Evolutionary conservation across 176 grass and related monocot genomes (phyloP).

Genomic region (Ampelocalamus luodianensis): DNA sequence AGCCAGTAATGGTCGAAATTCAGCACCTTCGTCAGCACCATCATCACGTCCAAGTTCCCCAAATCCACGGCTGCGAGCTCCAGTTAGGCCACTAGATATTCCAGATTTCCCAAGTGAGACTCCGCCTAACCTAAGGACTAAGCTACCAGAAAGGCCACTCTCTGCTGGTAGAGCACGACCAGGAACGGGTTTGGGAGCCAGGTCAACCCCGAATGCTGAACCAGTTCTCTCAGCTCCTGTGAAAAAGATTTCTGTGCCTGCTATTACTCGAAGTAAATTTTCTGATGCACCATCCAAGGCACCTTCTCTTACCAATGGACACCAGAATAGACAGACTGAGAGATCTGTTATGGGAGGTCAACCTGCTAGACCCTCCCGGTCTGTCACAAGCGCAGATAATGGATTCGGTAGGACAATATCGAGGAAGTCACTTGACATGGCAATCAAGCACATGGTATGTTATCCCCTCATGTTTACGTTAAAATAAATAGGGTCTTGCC

Average conservation of each 20-base stretch:
- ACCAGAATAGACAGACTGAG: slow-evolving; percentile 49
- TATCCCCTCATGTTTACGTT: slow-evolving; percentile 36
- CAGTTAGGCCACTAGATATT: slow-evolving; percentile 79
- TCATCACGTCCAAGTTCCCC: slow-evolving; percentile 87
- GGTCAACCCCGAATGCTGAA: slow-evolving; percentile 58
- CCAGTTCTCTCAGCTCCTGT: slow-evolving; percentile 48
- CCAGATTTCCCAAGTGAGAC: slow-evolving; percentile 87
- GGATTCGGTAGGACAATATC: slow-evolving; percentile 96
- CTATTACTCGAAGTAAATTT: slow-evolving; percentile 75
- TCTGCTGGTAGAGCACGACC: slow-evolving; percentile 77
- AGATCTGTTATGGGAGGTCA: slow-evolving; percentile 57
- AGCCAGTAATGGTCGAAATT: slow-evolving; percentile 57
- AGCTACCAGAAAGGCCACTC: slow-evolving; percentile 72
- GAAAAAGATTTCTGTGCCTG: slow-evolving; percentile 72
- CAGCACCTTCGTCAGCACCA: slow-evolving; percentile 72
- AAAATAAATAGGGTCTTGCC: not conserved
- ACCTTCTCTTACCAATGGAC: slow-evolving; percentile 59
- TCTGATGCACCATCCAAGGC: slow-evolving; percentile 66
- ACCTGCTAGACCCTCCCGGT: slow-evolving; percentile 34
- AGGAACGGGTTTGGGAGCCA: slow-evolving; percentile 52
- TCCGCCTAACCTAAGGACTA: slow-evolving; percentile 82
- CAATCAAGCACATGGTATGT: slow-evolving; percentile 97
- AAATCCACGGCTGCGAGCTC: slow-evolving; percentile 55
- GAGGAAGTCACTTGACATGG: slow-evolving; percentile 97
- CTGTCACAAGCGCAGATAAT: slow-evolving; percentile 60